Conservation (phyloP, 2,329 filamentous ascomycete species). For the Aspergillus quadricinctus region DNA sequence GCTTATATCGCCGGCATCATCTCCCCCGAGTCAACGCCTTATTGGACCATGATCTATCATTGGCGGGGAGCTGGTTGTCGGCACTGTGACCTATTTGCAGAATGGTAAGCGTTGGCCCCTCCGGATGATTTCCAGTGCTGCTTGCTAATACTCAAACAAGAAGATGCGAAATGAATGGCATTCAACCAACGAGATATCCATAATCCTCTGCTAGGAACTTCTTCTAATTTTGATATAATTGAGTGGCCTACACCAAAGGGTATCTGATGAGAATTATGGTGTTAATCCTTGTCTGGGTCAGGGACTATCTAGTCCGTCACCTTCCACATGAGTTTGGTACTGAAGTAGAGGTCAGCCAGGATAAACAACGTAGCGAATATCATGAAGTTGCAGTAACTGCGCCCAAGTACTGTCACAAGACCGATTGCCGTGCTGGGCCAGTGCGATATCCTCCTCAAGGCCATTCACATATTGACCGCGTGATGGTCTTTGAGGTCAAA, state of each 20-base stretch:
- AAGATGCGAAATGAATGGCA: not conserved
- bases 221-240: not conserved
- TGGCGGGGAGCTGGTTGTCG: conserved; percentile 20
- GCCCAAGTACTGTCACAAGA: not conserved
- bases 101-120: conserved; percentile 18
- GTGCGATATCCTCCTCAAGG: not conserved
- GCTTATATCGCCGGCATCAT: conserved; percentile 16
- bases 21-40: not conserved
- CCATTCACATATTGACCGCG: not conserved
- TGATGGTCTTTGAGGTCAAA: not conserved
- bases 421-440: not conserved
- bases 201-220: not conserved
- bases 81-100: conserved; percentile 23
- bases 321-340: not conserved
- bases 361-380: not conserved
- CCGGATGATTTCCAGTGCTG: not conserved
- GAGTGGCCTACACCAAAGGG: not conserved
- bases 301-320: not conserved
- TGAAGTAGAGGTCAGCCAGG: not conserved
- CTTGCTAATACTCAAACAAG: not conserved
- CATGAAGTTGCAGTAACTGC: not conserved
- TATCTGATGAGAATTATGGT: not conserved
- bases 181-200: not conserved
- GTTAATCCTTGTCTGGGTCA: not conserved
- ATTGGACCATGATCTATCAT: not conserved